Evolutionary conservation across 208 protist species (phyloP), one percentile per base, ranked within the genome.

Genomic region (Leishmania tarentolae): DNA sequence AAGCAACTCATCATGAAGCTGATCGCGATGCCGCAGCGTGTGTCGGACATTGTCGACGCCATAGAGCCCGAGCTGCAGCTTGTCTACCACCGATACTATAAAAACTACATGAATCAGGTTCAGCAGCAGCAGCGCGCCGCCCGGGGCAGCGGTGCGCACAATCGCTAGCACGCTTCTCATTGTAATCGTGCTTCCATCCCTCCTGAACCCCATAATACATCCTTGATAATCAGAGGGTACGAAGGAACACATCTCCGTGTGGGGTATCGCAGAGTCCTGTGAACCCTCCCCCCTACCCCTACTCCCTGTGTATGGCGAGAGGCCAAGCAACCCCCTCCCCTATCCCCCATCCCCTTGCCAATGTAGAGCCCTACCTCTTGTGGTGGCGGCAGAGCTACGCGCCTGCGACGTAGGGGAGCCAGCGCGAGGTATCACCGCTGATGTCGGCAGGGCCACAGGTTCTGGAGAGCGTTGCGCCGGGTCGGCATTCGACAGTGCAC

Each of bases 41-140:
- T 91, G 31, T 86, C 78, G 8, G 93, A 96, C 69, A 82, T 95
- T 53, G 82, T 97, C 28, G 93, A 96, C 74, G 83, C 85, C 15
- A 78, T 97, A 35, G 89, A 95, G 83, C 94, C 92, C 2, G 92
- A 97, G 83, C 91, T 97, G 47, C 86, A 95, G 78, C 78, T 90
- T 24, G 83, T 91, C 28, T 95, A 96, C 75, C 88, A 90, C 71
- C 88, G 92, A 52, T 81, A 87, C 71, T 93, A 93, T 83, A 96
- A 94, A 81, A 92, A 87, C 81, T 88, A 92, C 77, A 53, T 94
- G 63, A 84, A 87, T 57, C 83, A 89, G 78, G 59, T 87, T 42
- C 82, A 84, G 66, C 75, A 83, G 53, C 82, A 86, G 84, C 81
- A 86, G 74, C 78, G 83, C 59, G 75, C 83, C 35, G 76, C 72